Conservation (phyloP, 306 rosid species). For the Castanopsis chinensis region DNA sequence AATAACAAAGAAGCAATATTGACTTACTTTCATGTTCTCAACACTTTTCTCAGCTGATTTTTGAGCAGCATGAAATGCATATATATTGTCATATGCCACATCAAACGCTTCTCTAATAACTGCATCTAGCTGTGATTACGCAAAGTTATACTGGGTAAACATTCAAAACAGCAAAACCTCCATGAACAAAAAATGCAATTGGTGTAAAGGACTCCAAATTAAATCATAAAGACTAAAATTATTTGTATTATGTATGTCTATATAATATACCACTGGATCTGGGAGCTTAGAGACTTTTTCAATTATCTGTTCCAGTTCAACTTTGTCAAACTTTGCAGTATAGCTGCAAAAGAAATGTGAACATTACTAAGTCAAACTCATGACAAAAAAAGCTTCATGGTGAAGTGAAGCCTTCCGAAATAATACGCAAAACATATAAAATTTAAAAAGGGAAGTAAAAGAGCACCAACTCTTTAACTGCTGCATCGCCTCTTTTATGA, state of each 20-base stretch:
- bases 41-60: constrained; percentile 68
- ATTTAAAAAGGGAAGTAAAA: neutral
- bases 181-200: neutral
- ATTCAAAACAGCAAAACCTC: neutral
- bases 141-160: constrained; percentile 8
- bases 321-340: constrained; percentile 81
- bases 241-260: neutral
- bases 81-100: constrained; percentile 81
- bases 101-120: constrained; percentile 80
- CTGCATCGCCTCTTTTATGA: constrained; percentile 74
- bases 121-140: constrained; percentile 66
- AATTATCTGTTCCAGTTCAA: constrained; percentile 53
- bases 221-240: neutral
- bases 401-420: neutral
- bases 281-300: constrained; percentile 75
- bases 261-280: constrained; percentile 71
- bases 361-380: constrained; percentile 4
- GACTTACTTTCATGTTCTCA: constrained; percentile 89
- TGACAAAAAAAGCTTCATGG: neutral
- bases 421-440: neutral
- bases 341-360: constrained; percentile 45
- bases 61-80: constrained; percentile 92
- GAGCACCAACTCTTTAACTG: constrained; percentile 68
- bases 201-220: neutral
- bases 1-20: constrained; percentile 12